Evolutionary conservation across 176 grass and related monocot species (phyloP), one percentile per base, ranked within the genome.

Genomic region (Pontederia paniculata): DNA sequence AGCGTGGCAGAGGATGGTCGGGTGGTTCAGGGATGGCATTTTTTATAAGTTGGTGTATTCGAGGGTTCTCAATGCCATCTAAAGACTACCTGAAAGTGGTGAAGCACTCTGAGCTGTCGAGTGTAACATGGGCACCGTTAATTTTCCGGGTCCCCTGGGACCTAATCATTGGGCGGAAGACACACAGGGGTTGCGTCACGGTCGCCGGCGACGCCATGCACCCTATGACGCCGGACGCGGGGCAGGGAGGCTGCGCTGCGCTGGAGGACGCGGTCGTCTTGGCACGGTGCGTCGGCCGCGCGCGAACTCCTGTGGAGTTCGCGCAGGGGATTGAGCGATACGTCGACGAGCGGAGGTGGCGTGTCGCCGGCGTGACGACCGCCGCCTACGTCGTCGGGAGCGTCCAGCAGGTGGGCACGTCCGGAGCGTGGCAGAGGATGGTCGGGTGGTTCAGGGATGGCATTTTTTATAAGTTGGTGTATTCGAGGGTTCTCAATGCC

Each of bases 171-270:
- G 50, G 57, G 23, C 18, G 17, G 50, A 43, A 37, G 28, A 37
- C 14, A 23, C 44, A 74, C 50, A 50, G 10, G 10, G 55, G 70
- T 28, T 31, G 62, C 12, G 63, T 70, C 48, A 68, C 63, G 9
- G 77, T 80, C 11, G 54, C 64, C 9, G 77, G 77, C 19, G 77
- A 80, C 61, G 77, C 78, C 3, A 57, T 70, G 59, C 71, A 81
- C 45, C 66, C 60, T 0, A 74, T 70, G 28, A 69, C 52, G 45
- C 58, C 58, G 17, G 71, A 75, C 50, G 12, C 71, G 12, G 68
- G 50, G 2, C 52, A 75, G 22, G 66, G 72, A 10, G 69, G 78
- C 19, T 81, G 78, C 41, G 14, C 54, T 50, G 71, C 77, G 20
- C 62, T 80, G 59, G 71, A 74, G 50, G 71, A 80, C 49, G 77